Conservation (phyloP, 1,284 basidiomycete genomes). For the Rhodotorula sp. region DNA sequence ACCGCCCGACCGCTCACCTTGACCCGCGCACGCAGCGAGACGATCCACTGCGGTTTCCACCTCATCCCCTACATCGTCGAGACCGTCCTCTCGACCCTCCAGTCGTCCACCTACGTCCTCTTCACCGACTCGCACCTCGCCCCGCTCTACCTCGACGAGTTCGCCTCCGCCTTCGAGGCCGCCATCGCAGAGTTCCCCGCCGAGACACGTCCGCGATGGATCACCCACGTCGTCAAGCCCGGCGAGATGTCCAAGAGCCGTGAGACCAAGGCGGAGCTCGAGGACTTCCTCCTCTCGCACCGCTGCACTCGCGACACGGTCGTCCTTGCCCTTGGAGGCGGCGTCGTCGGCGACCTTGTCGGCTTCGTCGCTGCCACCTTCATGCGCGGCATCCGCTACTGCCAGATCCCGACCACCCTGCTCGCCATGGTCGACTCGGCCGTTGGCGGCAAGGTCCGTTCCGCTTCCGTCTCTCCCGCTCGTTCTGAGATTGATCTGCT, state of each 20-base stretch:
- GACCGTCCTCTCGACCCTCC: constrained; percentile 72
- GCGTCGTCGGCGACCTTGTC: constrained; percentile 90
- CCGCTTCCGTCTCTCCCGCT: neutral
- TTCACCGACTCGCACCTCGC: constrained; percentile 91
- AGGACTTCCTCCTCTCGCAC: constrained; percentile 87
- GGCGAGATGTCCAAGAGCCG: constrained; percentile 92
- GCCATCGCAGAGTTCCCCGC: constrained; percentile 51
- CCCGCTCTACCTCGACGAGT: constrained; percentile 68
- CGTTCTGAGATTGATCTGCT: neutral
- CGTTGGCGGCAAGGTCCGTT: constrained; percentile 77
- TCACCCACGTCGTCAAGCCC: constrained; percentile 78
- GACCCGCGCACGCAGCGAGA: constrained; percentile 57
- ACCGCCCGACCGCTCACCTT: neutral
- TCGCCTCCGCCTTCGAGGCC: constrained; percentile 67
- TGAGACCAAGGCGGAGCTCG: constrained; percentile 87
- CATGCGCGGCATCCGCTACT: constrained; percentile 87
- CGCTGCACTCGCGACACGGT: constrained; percentile 92
- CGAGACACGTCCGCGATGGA: constrained; percentile 63
- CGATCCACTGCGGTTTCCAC: constrained; percentile 90
- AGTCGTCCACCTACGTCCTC: constrained; percentile 87
- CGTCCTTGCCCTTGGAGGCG: constrained; percentile 89
- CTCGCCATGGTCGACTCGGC: constrained; percentile 98
- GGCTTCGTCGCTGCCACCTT: constrained; percentile 99
- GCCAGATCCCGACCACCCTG: constrained; percentile 94
- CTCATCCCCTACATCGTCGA: constrained; percentile 72